Base-by-base conservation (phyloP, 1,284 basidiomycete species). In the Trichosporon asahii region DNA sequence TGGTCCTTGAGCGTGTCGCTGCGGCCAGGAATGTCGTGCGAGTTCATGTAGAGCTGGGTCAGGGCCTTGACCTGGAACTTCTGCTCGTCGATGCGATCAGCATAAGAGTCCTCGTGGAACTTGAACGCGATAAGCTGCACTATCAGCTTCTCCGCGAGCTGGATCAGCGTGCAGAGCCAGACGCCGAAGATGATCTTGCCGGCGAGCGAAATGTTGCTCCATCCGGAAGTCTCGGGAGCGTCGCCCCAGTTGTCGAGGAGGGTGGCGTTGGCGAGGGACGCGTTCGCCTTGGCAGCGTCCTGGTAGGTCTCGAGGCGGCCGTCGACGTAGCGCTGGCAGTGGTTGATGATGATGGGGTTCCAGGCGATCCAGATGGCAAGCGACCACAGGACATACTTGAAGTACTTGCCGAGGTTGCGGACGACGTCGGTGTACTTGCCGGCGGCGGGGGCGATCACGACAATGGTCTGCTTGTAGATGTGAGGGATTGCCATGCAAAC, bases 71-170 rank as follows among this genome's bases (percentile, higher is more conserved):
- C 87, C 31, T 92, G 90, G 78, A 90, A 89, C 80, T 95, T 94
- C 79, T 95, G 93, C 72, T 91, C 89, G 35, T 87, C 85, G 74
- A 96, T 92, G 68, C 94, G 89, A 76, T 95, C 93, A 87, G 91
- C 91, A 80, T 94, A 96, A 9, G 91, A 93, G 74, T 90, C 88
- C 77, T 92, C 90, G 83, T 96, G 94, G 86, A 95, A 96, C 72
- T 80, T 77, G 55, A 82, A 81, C 71, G 91, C 91, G 75, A 95
- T 93, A 85, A 90, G 89, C 80, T 97, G 95, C 69, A 97, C 91
- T 15, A 90, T 82, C 72, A 95, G 88, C 81, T 98, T 98, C 81
- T 96, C 93, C 66, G 87, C 89, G 9, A 92, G 86, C 8, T 95
- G 86, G 27, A 95, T 86, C 40, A 88, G 86, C 0, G 90, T 84